phyloP scores from a whole-genome alignment of 1,284 basidiomycete genomes.

The Puccinia polysora region DNA sequence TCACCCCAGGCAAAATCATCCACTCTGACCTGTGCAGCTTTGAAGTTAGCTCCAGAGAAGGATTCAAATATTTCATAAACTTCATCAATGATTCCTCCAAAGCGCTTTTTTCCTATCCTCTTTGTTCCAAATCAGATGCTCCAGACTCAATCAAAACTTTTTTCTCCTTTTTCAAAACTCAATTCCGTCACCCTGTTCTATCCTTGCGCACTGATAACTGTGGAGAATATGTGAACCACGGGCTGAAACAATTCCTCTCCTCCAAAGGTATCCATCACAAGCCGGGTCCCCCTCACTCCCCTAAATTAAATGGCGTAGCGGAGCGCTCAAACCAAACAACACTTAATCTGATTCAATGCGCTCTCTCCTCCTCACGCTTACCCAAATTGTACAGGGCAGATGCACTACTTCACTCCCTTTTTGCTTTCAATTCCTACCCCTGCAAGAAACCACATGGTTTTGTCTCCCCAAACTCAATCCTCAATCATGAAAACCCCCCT shows the following conservation, averaged over 20 bases:
- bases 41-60: background rate
- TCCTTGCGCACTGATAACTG: conserved; percentile 42
- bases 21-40: background rate
- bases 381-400: conserved; percentile 16
- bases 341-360: background rate
- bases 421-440: conserved; percentile 2
- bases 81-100: background rate
- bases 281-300: conserved; percentile 35
- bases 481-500: background rate
- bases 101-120: background rate
- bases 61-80: background rate
- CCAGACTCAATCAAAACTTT: background rate
- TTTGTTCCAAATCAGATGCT: background rate
- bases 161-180: background rate
- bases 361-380: background rate
- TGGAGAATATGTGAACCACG: conserved; percentile 34
- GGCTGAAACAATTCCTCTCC: conserved; percentile 10
- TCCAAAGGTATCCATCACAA: conserved; percentile 35
- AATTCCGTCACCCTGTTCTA: background rate
- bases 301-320: conserved; percentile 36
- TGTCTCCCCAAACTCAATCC: background rate
- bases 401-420: background rate
- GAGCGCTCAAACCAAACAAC: background rate
- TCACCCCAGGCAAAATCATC: background rate
- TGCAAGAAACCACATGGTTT: background rate